Evolutionary conservation across 768 basidiomycete species (phyloP), one percentile per base, ranked within the genome.

Genomic region (Cyclocybe cylindracea): DNA sequence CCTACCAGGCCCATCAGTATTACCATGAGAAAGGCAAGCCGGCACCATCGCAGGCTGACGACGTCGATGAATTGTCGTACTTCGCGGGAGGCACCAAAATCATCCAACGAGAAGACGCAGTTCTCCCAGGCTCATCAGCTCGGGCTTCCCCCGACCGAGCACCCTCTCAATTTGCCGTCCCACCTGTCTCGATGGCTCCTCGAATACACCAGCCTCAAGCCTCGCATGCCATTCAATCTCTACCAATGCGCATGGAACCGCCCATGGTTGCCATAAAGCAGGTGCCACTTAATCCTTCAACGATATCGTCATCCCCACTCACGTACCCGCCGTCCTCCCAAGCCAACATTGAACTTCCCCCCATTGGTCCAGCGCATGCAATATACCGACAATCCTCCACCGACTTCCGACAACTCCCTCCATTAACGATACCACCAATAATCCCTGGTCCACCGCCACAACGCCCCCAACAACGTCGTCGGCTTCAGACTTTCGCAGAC

Each of bases 31-130:
- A 50, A 18, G 61, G 61, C 10, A 60, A 43, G 34, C 53, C 47
- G 6, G 49, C 51, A 2, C 56, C 59, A 29, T 29, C 54, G 10
- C 19, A 49, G 33, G 48, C 35, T 24, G 46, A 46, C 5, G 54
- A 56, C 10, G 64, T 68, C 47, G 69, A 77, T 39, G 72, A 74
- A 44, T 57, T 77, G 32, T 65, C 64, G 37, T 64, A 71, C 34
- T 70, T 72, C 43, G 69, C 66, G 13, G 73, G 70, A 10, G 59
- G 60, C 45, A 69, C 68, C 13, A 64, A 61, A 19, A 55, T 74
- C 14, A 60, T 70, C 19, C 59, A 47, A 46, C 53, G 33, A 33
- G 33, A 39, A 39, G 46, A 39, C 18, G 39, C 48, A 7, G 38
- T 24, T 11, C 40, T 18, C 10, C 33, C 53, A 16, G 16, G 16